Conservation (phyloP, 148 eudicot species). For the Chenopodium berlandieri region DNA sequence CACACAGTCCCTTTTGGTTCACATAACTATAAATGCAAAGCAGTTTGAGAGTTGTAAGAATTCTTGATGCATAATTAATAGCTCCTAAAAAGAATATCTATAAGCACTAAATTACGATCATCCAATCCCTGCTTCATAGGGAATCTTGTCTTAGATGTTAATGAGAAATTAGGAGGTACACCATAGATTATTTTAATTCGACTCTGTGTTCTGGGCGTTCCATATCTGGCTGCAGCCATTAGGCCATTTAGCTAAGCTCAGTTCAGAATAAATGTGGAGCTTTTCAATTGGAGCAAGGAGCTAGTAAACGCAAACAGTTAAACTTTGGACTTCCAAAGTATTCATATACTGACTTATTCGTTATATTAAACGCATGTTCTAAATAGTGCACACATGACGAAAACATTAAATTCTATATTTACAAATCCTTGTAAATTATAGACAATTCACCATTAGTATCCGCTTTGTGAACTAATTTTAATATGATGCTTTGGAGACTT, state of each 20-base stretch:
- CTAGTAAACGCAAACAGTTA: background rate
- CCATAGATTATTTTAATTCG: background rate
- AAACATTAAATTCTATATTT: background rate
- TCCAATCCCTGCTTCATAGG: background rate
- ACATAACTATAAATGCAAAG: background rate
- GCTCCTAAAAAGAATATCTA: background rate
- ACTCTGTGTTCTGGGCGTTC: background rate
- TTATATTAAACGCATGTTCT: background rate
- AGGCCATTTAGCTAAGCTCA: background rate
- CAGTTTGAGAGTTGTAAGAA: background rate
- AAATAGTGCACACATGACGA: background rate
- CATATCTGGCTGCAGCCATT: background rate
- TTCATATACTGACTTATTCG: background rate
- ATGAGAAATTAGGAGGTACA: background rate
- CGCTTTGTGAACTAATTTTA: background rate
- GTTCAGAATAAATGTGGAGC: background rate
- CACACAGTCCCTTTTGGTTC: background rate
- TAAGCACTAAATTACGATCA: background rate
- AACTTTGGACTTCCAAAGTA: background rate
- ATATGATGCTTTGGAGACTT: background rate
- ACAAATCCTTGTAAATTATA: background rate
- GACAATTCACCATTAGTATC: background rate
- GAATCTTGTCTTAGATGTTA: background rate
- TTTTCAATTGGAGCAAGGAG: background rate
- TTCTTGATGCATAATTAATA: background rate